Evolutionary conservation across 495 filamentous ascomycete species (phyloP).

Genomic region (Aspergillus coremiiformis): DNA sequence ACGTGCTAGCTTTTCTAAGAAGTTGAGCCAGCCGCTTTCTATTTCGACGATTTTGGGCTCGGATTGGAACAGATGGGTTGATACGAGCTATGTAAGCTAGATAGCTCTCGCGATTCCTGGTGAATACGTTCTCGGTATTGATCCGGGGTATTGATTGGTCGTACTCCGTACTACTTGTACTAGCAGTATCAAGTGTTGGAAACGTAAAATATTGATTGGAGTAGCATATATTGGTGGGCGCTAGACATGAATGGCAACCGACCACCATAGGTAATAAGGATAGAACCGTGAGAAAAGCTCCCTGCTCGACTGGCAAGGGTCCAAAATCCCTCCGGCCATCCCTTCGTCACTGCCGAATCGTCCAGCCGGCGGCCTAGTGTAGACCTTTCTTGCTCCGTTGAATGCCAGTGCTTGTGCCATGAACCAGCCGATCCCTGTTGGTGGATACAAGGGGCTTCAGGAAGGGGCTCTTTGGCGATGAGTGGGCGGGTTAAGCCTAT

Average conservation of each 20-base stretch:
- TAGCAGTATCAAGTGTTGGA: too few relatives aligned
- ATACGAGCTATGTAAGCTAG: slow-evolving; percentile 27
- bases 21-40: slow-evolving; percentile 35
- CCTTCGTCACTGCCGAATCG: slow-evolving; percentile 49
- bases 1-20: slow-evolving; percentile 48
- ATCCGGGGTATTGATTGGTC: too few relatives aligned
- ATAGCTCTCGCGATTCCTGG: neutral
- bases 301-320: slow-evolving; percentile 55
- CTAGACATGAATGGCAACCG: slow-evolving; percentile 39
- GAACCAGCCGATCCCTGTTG: slow-evolving; percentile 53
- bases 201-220: too few relatives aligned
- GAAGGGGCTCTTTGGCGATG: neutral
- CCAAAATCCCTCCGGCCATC: slow-evolving; percentile 56
- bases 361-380: slow-evolving; percentile 53
- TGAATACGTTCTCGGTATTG: too few relatives aligned
- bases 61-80: slow-evolving; percentile 38
- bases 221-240: too few relatives aligned
- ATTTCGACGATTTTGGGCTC: slow-evolving; percentile 47
- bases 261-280: slow-evolving; percentile 53
- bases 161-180: too few relatives aligned
- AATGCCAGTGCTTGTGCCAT: slow-evolving; percentile 56
- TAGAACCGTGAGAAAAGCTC: slow-evolving; percentile 50
- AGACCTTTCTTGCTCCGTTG: slow-evolving; percentile 61
- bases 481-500: neutral
- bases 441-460: neutral